phyloP scores from a whole-genome alignment of 352 stramenopile genomes.

The Phytophthora ramorum region DNA sequence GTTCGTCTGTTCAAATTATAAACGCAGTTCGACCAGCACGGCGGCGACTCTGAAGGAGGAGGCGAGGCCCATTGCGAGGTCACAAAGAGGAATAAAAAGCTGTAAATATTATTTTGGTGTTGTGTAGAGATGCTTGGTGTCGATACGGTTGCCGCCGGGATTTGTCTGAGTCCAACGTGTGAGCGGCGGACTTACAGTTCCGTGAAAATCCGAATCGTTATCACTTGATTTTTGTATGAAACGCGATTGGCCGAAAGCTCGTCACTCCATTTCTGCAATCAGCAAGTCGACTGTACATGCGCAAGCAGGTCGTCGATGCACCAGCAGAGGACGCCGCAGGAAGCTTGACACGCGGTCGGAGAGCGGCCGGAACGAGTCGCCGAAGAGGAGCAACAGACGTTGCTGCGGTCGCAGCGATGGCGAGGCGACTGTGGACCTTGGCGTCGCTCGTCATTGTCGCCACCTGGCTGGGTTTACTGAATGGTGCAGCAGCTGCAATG shows the following conservation, averaged over 20 bases:
- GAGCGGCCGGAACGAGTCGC: conserved; percentile 8
- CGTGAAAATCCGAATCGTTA: conserved; percentile 7
- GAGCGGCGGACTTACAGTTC: background rate
- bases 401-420: background rate
- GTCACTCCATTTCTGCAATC: conserved; percentile 12
- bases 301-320: conserved; percentile 8
- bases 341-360: background rate
- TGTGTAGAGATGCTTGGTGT: background rate
- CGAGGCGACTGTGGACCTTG: conserved; percentile 13
- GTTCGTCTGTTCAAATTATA: conserved; percentile 20
- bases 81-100: conserved; percentile 2
- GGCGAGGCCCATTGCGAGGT: background rate
- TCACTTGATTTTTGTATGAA: conserved; percentile 11
- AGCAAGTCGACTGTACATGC: conserved; percentile 10
- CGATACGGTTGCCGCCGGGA: no score
- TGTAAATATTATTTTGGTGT: conserved; percentile 26
- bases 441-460: conserved; percentile 17
- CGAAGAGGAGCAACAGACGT: background rate
- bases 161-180: background rate
- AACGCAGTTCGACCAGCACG: conserved; percentile 9
- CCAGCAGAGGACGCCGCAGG: background rate
- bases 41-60: conserved; percentile 4
- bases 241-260: conserved; percentile 23
- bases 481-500: background rate
- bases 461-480: conserved; percentile 16